A percentile compares a stretch with the other conserved stretches of the same genome.
Conservation (phyloP, 805 yeast species). For the Ogataea minuta region DNA sequence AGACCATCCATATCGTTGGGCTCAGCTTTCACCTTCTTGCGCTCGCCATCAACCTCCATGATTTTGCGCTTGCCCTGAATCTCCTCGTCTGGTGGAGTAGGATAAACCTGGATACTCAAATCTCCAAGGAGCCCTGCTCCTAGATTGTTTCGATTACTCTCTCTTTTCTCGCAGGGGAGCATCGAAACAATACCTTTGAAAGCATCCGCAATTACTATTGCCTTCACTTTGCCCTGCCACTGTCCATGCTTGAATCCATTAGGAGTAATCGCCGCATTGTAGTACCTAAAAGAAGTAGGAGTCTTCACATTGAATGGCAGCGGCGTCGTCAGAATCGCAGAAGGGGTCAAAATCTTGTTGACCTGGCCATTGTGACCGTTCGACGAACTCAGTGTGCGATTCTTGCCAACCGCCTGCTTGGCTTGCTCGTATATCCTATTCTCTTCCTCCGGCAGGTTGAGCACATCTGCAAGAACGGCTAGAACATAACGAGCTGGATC, state of each 20-base stretch:
- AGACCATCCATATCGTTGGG: not conserved
- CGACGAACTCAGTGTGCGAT: conserved; percentile 16
- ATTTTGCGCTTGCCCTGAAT: conserved; percentile 10
- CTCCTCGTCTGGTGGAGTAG: conserved; percentile 38
- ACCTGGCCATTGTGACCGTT: conserved; percentile 12
- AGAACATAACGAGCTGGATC: conserved; percentile 50
- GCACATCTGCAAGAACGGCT: conserved; percentile 49
- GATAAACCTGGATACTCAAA: conserved; percentile 26
- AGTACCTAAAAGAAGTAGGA: conserved; percentile 42
- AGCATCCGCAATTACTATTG: conserved; percentile 43
- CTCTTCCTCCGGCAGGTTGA: conserved; percentile 44
- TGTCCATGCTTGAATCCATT: conserved; percentile 10
- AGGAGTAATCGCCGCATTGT: conserved; percentile 21
- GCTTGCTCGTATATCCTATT: conserved; percentile 27
- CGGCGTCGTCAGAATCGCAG: conserved; percentile 40
- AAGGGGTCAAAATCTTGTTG: conserved; percentile 34
- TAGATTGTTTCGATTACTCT: conserved; percentile 6
- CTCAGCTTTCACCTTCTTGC: conserved; percentile 20
- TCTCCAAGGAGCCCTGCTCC: conserved; percentile 11
- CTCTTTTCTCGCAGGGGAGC: conserved; percentile 23
- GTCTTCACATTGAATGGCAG: conserved; percentile 35
- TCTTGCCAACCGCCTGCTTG: conserved; percentile 9
- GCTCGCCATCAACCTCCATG: conserved; percentile 11
- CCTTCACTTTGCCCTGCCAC: conserved; percentile 40
- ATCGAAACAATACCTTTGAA: conserved; percentile 42